A percentile compares a stretch with the other conserved stretches of the same genome.
Conservation (phyloP, 2,329 filamentous ascomycete species). For the Huntiella bhutanensis region DNA sequence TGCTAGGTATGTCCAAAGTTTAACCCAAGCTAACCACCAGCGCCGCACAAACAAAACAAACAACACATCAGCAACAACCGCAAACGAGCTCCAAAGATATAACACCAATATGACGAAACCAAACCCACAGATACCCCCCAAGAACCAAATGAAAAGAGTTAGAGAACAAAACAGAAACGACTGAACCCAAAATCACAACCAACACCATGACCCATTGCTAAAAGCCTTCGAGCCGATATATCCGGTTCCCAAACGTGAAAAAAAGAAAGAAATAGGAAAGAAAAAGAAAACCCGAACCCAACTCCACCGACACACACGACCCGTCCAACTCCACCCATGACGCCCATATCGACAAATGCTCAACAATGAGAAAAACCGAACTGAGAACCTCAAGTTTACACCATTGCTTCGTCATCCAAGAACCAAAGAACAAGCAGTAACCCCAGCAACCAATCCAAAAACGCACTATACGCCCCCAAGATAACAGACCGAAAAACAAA, state of each 20-base stretch:
- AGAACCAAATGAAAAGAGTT: neutral
- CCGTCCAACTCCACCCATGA: too few species aligned
- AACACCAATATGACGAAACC: neutral
- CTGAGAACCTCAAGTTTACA: too few species aligned
- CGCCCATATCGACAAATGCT: too few species aligned
- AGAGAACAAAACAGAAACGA: slow-evolving; percentile 1
- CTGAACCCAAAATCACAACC: neutral
- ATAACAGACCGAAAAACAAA: slow-evolving; percentile 3
- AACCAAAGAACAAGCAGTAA: slow-evolving; percentile 3
- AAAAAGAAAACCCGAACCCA: neutral
- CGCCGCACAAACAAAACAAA: neutral
- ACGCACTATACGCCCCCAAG: too few species aligned
- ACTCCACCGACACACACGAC: too few species aligned
- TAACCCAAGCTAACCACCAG: too few species aligned
- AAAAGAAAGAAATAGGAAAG: slow-evolving; percentile 3
- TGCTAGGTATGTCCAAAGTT: too few species aligned
- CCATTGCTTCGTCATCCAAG: neutral
- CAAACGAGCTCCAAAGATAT: neutral
- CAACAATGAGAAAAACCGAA: too few species aligned
- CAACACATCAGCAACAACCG: neutral
- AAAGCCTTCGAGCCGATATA: neutral
- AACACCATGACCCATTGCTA: neutral
- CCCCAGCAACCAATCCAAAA: neutral
- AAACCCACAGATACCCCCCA: too few species aligned
- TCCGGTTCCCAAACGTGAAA: neutral